Evolutionary conservation across 1,139 yeast genomes (phyloP).

Genomic region (Protomyces gravidus): DNA sequence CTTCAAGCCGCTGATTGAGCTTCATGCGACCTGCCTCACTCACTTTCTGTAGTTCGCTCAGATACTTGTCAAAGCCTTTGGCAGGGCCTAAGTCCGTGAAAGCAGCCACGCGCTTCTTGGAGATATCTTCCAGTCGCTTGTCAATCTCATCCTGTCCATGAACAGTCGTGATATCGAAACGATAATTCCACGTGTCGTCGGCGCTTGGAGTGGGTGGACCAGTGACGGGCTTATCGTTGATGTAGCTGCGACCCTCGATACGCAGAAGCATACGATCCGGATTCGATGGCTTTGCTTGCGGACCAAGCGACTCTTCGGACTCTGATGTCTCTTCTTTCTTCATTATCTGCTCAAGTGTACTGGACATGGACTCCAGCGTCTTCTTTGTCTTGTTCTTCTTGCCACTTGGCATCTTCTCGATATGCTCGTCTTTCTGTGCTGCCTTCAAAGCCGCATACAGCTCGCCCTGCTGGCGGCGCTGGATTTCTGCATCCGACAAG

Average conservation of each 20-base stretch:
- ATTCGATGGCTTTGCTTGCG: neutral
- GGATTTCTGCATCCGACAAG: constrained; percentile 19
- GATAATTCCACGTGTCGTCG: constrained; percentile 10
- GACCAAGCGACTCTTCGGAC: no score
- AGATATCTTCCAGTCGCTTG: neutral
- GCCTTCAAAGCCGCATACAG: constrained; percentile 14
- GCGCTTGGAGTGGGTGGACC: constrained; percentile 24
- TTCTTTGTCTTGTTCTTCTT: constrained; percentile 8
- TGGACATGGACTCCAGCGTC: constrained; percentile 21
- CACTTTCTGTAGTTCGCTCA: constrained; percentile 15
- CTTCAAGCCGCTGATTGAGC: neutral
- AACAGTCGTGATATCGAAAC: neutral
- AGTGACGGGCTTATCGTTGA: constrained; percentile 8
- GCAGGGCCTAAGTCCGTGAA: constrained; percentile 14
- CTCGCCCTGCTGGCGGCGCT: constrained; percentile 18
- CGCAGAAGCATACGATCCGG: constrained; percentile 2
- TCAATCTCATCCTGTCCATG: constrained; percentile 3
- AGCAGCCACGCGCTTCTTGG: constrained; percentile 11
- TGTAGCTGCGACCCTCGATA: constrained; percentile 11
- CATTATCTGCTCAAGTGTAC: constrained; percentile 21
- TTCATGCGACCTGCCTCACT: constrained; percentile 23
- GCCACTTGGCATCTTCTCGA: constrained; percentile 7
- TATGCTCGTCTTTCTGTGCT: constrained; percentile 16
- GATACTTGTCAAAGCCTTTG: neutral
- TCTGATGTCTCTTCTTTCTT: neutral